phyloP scores from a whole-genome alignment of 768 basidiomycete species.

The Pleurotus citrinopileatus region DNA sequence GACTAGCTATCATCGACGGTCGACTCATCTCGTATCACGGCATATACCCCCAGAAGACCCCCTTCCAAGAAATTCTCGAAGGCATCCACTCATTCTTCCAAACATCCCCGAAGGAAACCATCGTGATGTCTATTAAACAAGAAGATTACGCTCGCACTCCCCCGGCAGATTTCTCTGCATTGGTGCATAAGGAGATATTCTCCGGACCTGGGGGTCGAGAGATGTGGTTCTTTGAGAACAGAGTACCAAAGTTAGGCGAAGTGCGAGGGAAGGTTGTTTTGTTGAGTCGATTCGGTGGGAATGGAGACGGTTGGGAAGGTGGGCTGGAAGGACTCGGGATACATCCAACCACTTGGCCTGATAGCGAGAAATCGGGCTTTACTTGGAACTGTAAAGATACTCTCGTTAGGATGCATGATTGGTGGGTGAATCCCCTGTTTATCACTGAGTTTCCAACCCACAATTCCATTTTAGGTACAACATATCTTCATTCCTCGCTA shows the following conservation, averaged over 20 bases:
- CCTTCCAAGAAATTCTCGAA: conserved; percentile 64
- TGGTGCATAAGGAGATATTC: conserved; percentile 65
- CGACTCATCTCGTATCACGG: conserved; percentile 80
- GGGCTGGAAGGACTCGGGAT: conserved; percentile 76
- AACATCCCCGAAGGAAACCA: conserved; percentile 61
- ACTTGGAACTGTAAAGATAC: conserved; percentile 74
- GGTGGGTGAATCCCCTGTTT: conserved; percentile 42
- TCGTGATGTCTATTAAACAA: conserved; percentile 89
- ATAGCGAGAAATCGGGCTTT: conserved; percentile 72
- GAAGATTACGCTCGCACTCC: conserved; percentile 61
- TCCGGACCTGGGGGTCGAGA: conserved; percentile 47
- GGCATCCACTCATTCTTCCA: conserved; percentile 61
- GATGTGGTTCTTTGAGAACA: conserved; percentile 84
- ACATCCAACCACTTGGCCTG: conserved; percentile 86
- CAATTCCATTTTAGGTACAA: conserved; percentile 55
- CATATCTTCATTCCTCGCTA: conserved; percentile 75
- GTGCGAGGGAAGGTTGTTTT: conserved; percentile 83
- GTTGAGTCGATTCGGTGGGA: conserved; percentile 81
- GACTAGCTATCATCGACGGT: conserved; percentile 64
- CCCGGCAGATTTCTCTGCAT: conserved; percentile 50
- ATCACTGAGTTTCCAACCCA: conserved; percentile 6
- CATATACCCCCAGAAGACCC: conserved; percentile 62
- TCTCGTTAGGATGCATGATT: conserved; percentile 78
- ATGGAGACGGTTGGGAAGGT: conserved; percentile 66
- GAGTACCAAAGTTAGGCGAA: conserved; percentile 78